Evolutionary conservation across 148 eudicot genomes (phyloP).

Genomic region (Rhododendron ovatum): DNA sequence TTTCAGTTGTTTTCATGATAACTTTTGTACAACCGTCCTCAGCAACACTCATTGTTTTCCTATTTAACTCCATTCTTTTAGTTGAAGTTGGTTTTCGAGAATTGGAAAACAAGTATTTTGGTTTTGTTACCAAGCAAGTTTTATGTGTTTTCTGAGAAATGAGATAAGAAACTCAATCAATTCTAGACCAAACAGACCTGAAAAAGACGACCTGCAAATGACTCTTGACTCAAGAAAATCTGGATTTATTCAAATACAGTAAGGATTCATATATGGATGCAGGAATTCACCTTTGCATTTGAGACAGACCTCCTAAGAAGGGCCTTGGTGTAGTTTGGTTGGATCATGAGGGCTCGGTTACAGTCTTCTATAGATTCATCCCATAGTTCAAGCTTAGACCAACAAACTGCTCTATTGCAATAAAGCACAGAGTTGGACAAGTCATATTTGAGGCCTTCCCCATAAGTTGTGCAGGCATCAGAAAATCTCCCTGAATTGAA

Average conservation of each 20-base stretch:
- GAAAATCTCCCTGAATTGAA: slow-evolving; percentile 33
- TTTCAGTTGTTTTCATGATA: neutral
- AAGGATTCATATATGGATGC: neutral
- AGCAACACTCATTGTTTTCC: neutral
- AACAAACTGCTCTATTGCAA: slow-evolving; percentile 46
- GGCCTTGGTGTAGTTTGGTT: slow-evolving; percentile 39
- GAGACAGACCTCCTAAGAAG: slow-evolving; percentile 41
- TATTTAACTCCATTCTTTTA: neutral
- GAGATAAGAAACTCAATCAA: neutral
- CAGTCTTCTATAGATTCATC: slow-evolving; percentile 39
- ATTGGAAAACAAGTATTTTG: neutral
- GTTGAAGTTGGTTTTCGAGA: neutral
- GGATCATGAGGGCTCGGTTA: slow-evolving; percentile 36
- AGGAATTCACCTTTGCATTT: slow-evolving; percentile 27
- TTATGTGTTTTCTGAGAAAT: neutral
- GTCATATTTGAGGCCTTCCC: slow-evolving; percentile 37
- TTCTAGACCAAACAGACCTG: neutral
- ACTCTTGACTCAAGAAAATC: neutral
- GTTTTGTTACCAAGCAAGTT: neutral
- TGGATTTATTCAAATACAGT: neutral
- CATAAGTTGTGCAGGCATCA: slow-evolving; percentile 39
- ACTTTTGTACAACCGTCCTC: neutral
- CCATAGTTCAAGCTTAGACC: slow-evolving; percentile 46
- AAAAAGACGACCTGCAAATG: neutral
- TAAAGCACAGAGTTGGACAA: slow-evolving; percentile 33